Conservation (phyloP, 2,329 filamentous ascomycete genomes). For the Dryadomyces quercus-mongolicae region DNA sequence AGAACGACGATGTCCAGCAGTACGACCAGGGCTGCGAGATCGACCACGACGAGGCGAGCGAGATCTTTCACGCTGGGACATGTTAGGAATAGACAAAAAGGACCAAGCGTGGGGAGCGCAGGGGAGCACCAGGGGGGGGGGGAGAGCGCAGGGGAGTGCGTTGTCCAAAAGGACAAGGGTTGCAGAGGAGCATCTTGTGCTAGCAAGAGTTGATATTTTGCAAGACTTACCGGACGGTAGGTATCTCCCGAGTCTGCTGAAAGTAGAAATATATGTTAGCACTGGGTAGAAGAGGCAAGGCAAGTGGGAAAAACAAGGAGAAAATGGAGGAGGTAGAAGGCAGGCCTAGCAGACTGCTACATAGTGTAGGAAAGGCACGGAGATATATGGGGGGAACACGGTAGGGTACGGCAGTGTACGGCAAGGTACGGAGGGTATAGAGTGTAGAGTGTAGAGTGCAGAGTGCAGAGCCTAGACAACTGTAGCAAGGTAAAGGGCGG, state of each 20-base stretch:
- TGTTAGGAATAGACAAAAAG: conserved; percentile 17
- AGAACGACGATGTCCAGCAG: conserved; percentile 53
- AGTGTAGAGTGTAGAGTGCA: too few species aligned
- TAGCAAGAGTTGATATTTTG: background rate
- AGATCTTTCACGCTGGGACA: conserved; percentile 65
- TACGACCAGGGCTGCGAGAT: conserved; percentile 69
- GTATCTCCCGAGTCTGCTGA: conserved; percentile 49
- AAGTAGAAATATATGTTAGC: conserved; percentile 7
- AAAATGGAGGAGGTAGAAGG: too few species aligned
- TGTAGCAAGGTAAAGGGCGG: background rate
- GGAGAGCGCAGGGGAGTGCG: too few species aligned
- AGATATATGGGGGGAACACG: too few species aligned
- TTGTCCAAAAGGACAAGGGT: too few species aligned
- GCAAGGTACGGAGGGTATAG: too few species aligned
- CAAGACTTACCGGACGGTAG: conserved; percentile 44
- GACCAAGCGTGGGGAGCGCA: conserved; percentile 6
- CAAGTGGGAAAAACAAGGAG: background rate
- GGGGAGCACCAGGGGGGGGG: too few species aligned
- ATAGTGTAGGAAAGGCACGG: background rate
- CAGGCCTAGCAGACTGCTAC: background rate
- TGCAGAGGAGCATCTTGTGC: too few species aligned
- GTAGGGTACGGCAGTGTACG: too few species aligned
- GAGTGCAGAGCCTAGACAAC: background rate
- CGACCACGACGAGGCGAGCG: conserved; percentile 67
- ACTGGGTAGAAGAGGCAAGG: background rate